Evolutionary conservation across 306 rosid species (phyloP).

Genomic region (Trichosanthes truncata): DNA sequence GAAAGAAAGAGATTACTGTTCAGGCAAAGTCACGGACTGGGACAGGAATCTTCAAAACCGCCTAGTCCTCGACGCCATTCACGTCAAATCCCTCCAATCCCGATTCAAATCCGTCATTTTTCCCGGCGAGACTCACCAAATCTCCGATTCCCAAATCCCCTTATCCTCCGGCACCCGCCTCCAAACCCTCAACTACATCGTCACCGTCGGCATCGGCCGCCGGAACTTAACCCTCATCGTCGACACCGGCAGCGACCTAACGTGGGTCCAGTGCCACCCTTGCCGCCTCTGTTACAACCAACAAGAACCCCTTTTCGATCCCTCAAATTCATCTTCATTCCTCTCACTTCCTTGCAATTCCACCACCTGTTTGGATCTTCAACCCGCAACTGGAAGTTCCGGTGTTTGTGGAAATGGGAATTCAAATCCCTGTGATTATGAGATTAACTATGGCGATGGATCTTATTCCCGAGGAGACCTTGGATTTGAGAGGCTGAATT

Average conservation of each 20-base stretch:
- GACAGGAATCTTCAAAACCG: constrained; percentile 29
- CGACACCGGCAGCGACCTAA: constrained; percentile 87
- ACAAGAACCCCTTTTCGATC: constrained; percentile 57
- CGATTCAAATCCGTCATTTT: constrained; percentile 18
- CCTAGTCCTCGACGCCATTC: constrained; percentile 33
- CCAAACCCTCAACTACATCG: constrained; percentile 66
- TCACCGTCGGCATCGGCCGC: constrained; percentile 43
- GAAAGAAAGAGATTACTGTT: constrained; percentile 54
- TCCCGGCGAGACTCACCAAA: constrained; percentile 19
- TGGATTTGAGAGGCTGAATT: constrained; percentile 34
- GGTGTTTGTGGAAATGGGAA: constrained; percentile 23
- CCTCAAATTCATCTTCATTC: constrained; percentile 52
- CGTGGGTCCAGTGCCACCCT: constrained; percentile 84
- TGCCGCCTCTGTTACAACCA: constrained; percentile 67
- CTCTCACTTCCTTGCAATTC: constrained; percentile 48
- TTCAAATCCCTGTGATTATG: constrained; percentile 31
- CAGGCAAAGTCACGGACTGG: constrained; percentile 32
- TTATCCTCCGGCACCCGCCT: constrained; percentile 50
- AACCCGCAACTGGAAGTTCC: constrained; percentile 34
- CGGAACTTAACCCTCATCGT: constrained; percentile 60
- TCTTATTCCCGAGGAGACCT: constrained; percentile 54
- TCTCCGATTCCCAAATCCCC: constrained; percentile 53
- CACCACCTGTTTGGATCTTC: constrained; percentile 42
- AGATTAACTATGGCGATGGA: constrained; percentile 67
- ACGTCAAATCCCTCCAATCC: constrained; percentile 39